phyloP scores from a whole-genome alignment of 2,329 filamentous ascomycete genomes.

The Chaetoscypha palmicola region DNA sequence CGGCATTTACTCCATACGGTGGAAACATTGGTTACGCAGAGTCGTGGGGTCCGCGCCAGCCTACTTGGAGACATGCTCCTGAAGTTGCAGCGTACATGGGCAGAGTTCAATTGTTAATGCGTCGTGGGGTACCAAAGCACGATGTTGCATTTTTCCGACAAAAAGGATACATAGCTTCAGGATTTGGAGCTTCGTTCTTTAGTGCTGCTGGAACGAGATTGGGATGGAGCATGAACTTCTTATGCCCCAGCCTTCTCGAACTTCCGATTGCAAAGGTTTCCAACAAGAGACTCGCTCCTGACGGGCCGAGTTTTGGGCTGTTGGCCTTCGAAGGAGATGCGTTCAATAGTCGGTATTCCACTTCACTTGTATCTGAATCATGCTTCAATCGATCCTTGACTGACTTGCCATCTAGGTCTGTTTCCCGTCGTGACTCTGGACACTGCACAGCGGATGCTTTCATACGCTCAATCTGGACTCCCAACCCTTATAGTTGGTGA shows the following conservation, averaged over 20 bases:
- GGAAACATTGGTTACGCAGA: conserved; percentile 1
- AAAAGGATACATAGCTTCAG: conserved; percentile 3
- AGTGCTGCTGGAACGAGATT: not conserved
- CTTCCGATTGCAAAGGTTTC: not conserved
- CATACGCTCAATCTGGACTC: not conserved
- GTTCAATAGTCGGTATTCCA: not conserved
- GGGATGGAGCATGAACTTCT: conserved; percentile 5
- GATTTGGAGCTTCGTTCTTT: conserved; percentile 3
- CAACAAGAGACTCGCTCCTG: not conserved
- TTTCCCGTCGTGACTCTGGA: not conserved
- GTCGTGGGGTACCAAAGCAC: conserved; percentile 1
- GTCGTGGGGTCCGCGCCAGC: conserved; percentile 4
- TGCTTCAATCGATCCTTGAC: too few relatives aligned
- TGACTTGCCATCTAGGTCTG: too few relatives aligned
- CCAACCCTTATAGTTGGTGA: not conserved
- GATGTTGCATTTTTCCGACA: conserved; percentile 4
- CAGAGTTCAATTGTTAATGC: not conserved
- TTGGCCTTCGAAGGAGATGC: conserved; percentile 4
- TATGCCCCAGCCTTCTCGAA: not conserved
- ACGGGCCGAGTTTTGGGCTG: conserved; percentile 1
- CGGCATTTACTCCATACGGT: conserved; percentile 2
- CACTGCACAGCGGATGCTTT: not conserved
- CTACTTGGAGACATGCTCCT: conserved; percentile 2
- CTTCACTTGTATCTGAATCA: too few relatives aligned
- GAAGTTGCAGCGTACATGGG: not conserved